Base-by-base conservation (phyloP, 176 grass and related monocot species). In the Areca catechu region DNA sequence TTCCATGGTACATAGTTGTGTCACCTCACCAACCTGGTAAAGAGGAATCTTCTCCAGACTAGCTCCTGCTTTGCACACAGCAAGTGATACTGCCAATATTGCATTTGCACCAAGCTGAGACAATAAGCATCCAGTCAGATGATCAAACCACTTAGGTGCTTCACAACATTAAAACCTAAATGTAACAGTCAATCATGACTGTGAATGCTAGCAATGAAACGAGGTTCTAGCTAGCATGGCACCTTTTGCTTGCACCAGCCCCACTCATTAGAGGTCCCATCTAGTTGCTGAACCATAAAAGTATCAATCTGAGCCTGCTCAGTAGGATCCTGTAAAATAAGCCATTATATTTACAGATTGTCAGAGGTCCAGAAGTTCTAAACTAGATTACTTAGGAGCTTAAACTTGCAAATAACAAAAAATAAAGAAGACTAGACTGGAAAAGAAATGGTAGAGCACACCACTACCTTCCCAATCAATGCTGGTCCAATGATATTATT, bases 241-340 rank as follows among this genome's bases (percentile, higher is more conserved):
- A 95, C 91, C 82, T 96, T 96, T 49, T 96, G 91, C 62, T 96
- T 96, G 69, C 86, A 96, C 91, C 91, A 96, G 12, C 91, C 91
- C 91, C 91, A 96, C 24, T 96, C 86, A 49, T 96, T 96, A 20
- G 72, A 72, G 52, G 91, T 96, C 62, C 91, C 91, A 76, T 96
- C 86, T 76, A 95, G 91, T 48, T 90, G 71, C 57, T 95, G 91
- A 52, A 90, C 91, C 91, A 96, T 90, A 20, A 81, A 96, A 67
- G 84, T 96, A 61, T 96, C 92, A 77, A 96, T 69, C 54, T 82
- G 71, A 50, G 66, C 22, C 65, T 96, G 92, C 53, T 76, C 64
- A 1, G 92, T 81, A 16, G 92, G 83, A 63, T 91, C 83, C 92
- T 96, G 80, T 17, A 63, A 5, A 29, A 58, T 51, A 52, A 1